Evolutionary conservation across 345 rosid genomes (phyloP), one percentile per base, ranked within the genome.

Genomic region (Turritis glabra): DNA sequence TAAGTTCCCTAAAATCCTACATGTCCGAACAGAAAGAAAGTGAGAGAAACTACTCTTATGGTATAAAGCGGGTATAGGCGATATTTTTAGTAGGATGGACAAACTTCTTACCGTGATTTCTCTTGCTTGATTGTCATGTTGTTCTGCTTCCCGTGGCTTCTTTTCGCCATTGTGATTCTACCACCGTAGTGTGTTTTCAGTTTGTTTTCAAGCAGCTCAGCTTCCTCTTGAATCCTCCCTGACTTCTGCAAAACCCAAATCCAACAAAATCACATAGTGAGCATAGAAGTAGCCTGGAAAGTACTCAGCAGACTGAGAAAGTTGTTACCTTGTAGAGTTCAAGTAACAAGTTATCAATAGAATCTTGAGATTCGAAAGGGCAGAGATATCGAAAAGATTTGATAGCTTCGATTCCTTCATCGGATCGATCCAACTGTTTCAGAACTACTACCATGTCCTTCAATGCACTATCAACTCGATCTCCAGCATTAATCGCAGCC

Each of bases 381-480:
- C 98, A 93, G 46, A 69, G 94, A 25, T 82, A 71, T 25, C 98
- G 67, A 46, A 89, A 89, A 43, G 96, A 91, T 64, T 83, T 89
- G 72, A 91, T 60, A 2, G 96, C 98, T 84, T 93, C 95, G 38
- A 91, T 86, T 77, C 93, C 98, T 81, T 93, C 94, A 65, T 88
- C 90, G 3, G 81, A 50, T 69, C 96, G 43, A 44, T 87, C 73
- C 0, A 89, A 41, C 69, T 88, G 91, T 80, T 89, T 86, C 91
- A 91, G 84, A 77, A 87, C 89, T 5, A 85, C 81, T 0, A 88
- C 97, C 98, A 93, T 86, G 71, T 89, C 96, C 19, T 88, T 90
- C 6, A 90, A 66, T 7, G 92, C 88, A 64, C 89, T 88, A 37
- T 88, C 96, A 0, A 88, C 90, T 74, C 83, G 80, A 72, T 88